These are phyloP conservation scores for Linanthus parryae DNA, from an alignment of 148 eudicot species.

Conservation along the genomic window DNA sequence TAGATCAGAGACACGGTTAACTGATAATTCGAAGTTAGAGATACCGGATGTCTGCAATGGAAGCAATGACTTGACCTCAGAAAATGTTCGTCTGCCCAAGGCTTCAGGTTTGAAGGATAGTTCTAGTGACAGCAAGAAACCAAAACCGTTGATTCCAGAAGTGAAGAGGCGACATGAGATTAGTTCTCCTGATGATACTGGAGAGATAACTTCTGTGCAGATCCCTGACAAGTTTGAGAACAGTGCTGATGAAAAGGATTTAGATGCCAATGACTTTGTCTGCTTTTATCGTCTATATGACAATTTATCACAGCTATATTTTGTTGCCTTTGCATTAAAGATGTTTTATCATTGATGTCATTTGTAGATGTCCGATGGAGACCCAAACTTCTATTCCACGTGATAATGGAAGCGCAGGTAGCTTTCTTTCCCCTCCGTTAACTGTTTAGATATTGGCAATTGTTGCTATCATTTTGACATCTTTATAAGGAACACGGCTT, in stretches of 20 bases:
- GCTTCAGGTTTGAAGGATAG: constrained; percentile 7
- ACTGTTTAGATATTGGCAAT: no score
- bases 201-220: constrained; percentile 1
- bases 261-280: no score
- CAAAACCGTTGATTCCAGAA: constrained; percentile 5
- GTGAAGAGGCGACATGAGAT: background rate
- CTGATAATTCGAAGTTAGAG: background rate
- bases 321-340: background rate
- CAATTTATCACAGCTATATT: no score
- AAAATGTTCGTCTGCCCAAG: background rate
- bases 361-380: constrained; percentile 11
- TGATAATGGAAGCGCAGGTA: constrained; percentile 5
- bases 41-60: constrained; percentile 9
- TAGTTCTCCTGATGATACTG: constrained; percentile 2
- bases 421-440: no score
- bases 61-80: constrained; percentile 19
- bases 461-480: no score
- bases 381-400: constrained; percentile 5
- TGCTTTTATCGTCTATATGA: no score
- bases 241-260: constrained; percentile 12
- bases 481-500: background rate
- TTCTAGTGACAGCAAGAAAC: constrained; percentile 7
- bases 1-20: background rate
- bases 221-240: constrained; percentile 4
- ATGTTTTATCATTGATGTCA: background rate